phyloP scores from a whole-genome alignment of 805 yeast species.

The Metschnikowia bowlesiae region DNA sequence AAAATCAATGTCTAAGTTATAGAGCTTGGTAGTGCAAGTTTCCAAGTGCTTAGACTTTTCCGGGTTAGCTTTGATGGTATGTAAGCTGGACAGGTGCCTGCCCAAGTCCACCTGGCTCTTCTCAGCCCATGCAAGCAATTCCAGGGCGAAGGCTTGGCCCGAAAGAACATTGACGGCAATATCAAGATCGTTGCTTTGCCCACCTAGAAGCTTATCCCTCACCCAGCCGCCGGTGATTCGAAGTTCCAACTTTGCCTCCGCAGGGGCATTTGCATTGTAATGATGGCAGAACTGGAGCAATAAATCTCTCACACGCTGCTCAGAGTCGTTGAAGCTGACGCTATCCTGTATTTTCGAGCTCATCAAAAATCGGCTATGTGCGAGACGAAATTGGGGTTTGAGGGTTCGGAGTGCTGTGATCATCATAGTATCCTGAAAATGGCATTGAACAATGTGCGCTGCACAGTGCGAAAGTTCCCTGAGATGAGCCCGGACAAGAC shows the following conservation, averaged over 20 bases:
- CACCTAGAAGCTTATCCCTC: conserved; percentile 83
- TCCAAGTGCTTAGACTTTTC: conserved; percentile 95
- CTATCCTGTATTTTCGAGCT: neutral
- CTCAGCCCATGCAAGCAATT: conserved; percentile 48
- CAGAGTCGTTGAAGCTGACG: conserved; percentile 38
- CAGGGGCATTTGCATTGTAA: conserved; percentile 24
- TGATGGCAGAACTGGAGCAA: conserved; percentile 38
- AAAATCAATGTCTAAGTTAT: conserved; percentile 84
- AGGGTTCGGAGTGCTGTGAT: neutral
- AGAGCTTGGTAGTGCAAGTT: conserved; percentile 88
- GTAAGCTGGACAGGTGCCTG: conserved; percentile 42
- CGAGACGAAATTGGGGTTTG: neutral
- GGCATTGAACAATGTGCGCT: neutral
- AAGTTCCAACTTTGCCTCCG: conserved; percentile 40
- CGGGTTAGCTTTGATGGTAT: conserved; percentile 87
- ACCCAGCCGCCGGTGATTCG: conserved; percentile 99
- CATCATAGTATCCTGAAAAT: neutral
- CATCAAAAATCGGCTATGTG: neutral
- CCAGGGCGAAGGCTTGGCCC: conserved; percentile 80
- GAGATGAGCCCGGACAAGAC: neutral
- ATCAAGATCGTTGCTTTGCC: conserved; percentile 80
- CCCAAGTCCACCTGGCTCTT: conserved; percentile 25
- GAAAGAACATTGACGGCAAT: conserved; percentile 81
- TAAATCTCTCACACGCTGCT: conserved; percentile 35
- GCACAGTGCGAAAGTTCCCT: neutral